These are phyloP conservation scores for Sclerospora graminicola DNA, from an alignment of 352 stramenopile species.

Conservation along the genomic window DNA sequence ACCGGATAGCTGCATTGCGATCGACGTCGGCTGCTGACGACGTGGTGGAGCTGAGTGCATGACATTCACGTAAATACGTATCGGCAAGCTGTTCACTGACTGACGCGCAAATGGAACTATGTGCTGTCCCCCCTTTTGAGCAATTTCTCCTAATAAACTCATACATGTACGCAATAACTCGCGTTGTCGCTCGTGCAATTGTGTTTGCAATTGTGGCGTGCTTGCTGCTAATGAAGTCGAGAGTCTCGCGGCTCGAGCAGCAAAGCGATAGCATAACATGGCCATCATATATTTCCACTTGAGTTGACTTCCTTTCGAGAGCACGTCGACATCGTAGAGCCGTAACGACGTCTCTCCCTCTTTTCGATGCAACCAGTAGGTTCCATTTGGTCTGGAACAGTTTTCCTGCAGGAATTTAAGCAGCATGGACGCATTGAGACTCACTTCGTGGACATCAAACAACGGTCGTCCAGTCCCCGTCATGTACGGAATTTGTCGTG, in stretches of 20 bases:
- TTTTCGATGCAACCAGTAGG: slow-evolving; percentile 76
- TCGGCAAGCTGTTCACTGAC: slow-evolving; percentile 77
- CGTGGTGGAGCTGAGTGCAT: slow-evolving; percentile 10
- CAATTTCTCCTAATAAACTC: slow-evolving; percentile 61
- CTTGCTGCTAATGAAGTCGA: slow-evolving; percentile 47
- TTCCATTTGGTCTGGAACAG: slow-evolving; percentile 70
- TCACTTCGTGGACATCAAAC: slow-evolving; percentile 81
- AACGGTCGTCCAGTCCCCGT: slow-evolving; percentile 42
- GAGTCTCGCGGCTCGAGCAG: slow-evolving; percentile 53
- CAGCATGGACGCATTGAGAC: slow-evolving; percentile 79
- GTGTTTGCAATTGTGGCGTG: slow-evolving; percentile 41
- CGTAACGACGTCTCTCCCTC: slow-evolving; percentile 70
- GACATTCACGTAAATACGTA: slow-evolving; percentile 63
- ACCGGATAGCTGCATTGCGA: slow-evolving; percentile 18
- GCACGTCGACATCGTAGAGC: slow-evolving; percentile 74
- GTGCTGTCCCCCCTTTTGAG: slow-evolving; percentile 36
- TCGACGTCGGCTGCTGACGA: slow-evolving; percentile 3
- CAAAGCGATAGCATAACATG: slow-evolving; percentile 84
- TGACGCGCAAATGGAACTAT: slow-evolving; percentile 70
- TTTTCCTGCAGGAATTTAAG: slow-evolving; percentile 83
- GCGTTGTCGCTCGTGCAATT: slow-evolving; percentile 62
- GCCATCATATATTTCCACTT: slow-evolving; percentile 90
- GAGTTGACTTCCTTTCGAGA: slow-evolving; percentile 73
- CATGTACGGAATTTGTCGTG: slow-evolving; percentile 75
- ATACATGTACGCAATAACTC: slow-evolving; percentile 72